A percentile compares a stretch with the other conserved stretches of the same genome.
phyloP scores from a whole-genome alignment of 805 yeast genomes.

The Candida argentea region DNA sequence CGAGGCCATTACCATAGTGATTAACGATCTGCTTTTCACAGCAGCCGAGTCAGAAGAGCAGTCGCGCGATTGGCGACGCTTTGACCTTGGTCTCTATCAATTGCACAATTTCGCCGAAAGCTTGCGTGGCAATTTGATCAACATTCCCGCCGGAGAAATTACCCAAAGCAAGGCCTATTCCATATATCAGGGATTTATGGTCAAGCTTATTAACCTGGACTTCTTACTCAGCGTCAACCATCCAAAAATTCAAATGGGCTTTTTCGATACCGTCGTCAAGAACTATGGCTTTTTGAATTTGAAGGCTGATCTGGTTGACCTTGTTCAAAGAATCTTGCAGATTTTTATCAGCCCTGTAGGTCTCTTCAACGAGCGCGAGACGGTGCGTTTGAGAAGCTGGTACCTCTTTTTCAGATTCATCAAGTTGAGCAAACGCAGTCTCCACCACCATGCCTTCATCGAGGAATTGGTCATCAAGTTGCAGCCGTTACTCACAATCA shows the following conservation, averaged over 20 bases:
- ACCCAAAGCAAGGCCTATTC: conserved; percentile 54
- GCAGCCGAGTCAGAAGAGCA: conserved; percentile 2
- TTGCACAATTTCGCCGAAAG: conserved; percentile 72
- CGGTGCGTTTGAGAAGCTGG: conserved; percentile 83
- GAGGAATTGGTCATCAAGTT: conserved; percentile 52
- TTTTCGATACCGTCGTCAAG: conserved; percentile 78
- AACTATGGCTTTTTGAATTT: conserved; percentile 53
- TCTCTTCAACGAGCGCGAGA: conserved; percentile 60
- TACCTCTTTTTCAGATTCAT: conserved; percentile 77
- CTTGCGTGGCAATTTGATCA: conserved; percentile 66
- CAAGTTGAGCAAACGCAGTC: conserved; percentile 57
- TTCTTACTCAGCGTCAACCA: conserved; percentile 45
- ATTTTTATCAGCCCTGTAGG: conserved; percentile 77
- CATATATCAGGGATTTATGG: conserved; percentile 52
- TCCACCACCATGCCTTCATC: conserved; percentile 37
- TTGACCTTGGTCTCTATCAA: conserved; percentile 83
- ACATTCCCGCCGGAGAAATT: conserved; percentile 56
- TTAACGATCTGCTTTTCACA: conserved; percentile 33
- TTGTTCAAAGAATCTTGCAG: conserved; percentile 56
- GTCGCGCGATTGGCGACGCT: conserved; percentile 67
- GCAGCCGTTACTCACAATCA: conserved; percentile 52
- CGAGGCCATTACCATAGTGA: conserved; percentile 50
- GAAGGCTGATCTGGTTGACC: conserved; percentile 30
- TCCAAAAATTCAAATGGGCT: conserved; percentile 70
- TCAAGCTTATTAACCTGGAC: conserved; percentile 41